These are phyloP conservation scores for Hypoxylon lienhwacheense DNA, from an alignment of 495 filamentous ascomycete species.

Conservation along the genomic window DNA sequence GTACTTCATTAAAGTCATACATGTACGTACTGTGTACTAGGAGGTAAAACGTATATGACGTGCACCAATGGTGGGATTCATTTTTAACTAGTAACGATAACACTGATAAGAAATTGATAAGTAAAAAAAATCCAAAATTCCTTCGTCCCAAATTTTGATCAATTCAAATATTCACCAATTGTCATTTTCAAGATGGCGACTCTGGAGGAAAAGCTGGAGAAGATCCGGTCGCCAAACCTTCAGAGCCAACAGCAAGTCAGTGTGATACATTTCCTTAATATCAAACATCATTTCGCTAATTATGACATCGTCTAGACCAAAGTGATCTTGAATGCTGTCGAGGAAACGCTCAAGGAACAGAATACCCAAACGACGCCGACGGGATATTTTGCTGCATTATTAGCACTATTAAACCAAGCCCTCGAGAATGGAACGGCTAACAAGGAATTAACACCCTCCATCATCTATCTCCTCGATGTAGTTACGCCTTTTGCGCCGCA, in stretches of 20 bases:
- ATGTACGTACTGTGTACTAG: not conserved
- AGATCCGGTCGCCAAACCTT: constrained; percentile 93
- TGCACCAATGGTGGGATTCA: constrained; percentile 30
- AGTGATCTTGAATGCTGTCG: constrained; percentile 85
- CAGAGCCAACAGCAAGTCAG: constrained; percentile 90
- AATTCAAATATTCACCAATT: constrained; percentile 24
- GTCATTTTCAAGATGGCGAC: constrained; percentile 64
- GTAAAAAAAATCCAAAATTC: constrained; percentile 39
- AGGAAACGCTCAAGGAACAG: constrained; percentile 87
- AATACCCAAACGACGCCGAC: constrained; percentile 80
- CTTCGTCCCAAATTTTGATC: constrained; percentile 12
- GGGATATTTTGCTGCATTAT: constrained; percentile 93
- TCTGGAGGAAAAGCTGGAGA: constrained; percentile 87
- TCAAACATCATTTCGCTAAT: constrained; percentile 8
- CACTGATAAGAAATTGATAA: constrained; percentile 33
- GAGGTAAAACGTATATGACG: too few relatives aligned
- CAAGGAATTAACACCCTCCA: constrained; percentile 80
- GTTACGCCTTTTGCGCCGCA: constrained; percentile 80
- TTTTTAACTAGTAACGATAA: constrained; percentile 31
- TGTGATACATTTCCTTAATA: constrained; percentile 9
- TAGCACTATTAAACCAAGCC: constrained; percentile 81
- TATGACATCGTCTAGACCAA: constrained; percentile 62
- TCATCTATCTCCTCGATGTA: constrained; percentile 94
- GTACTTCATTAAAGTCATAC: not conserved
- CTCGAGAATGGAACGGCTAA: constrained; percentile 67